Conservation (phyloP, 768 basidiomycete species). For the Serendipita indica region DNA sequence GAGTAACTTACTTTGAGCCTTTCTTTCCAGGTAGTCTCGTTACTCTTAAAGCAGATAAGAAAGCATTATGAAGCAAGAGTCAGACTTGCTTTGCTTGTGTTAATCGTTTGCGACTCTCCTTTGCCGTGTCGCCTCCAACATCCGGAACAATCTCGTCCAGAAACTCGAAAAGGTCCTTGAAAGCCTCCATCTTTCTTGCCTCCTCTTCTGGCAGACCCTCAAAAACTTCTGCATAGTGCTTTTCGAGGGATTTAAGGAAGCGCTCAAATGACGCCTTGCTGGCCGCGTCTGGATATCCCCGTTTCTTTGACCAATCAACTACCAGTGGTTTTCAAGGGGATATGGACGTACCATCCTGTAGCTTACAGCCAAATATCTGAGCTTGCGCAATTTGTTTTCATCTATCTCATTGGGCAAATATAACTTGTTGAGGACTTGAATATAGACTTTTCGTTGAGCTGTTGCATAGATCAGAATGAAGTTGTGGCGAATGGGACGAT, state of each 20-base stretch:
- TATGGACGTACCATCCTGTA: constrained; percentile 4
- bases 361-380: constrained; percentile 47
- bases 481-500: no score
- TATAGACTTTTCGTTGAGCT: constrained; percentile 39
- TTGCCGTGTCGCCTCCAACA: constrained; percentile 37
- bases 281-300: constrained; percentile 41
- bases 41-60: not conserved
- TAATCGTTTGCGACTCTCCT: constrained; percentile 20
- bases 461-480: not conserved
- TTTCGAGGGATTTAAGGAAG: constrained; percentile 50
- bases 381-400: constrained; percentile 46
- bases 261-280: constrained; percentile 55
- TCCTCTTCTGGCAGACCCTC: constrained; percentile 61
- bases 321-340: constrained; percentile 12
- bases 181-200: constrained; percentile 44
- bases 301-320: constrained; percentile 31
- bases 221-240: constrained; percentile 58
- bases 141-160: constrained; percentile 56
- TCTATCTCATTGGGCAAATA: constrained; percentile 57
- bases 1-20: constrained; percentile 5
- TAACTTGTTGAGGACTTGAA: constrained; percentile 46
- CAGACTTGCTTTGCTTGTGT: constrained; percentile 21
- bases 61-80: not conserved
- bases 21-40: constrained; percentile 3
- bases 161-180: constrained; percentile 52